phyloP scores from a whole-genome alignment of 768 basidiomycete species.

The Agrocybe chaxingu region DNA sequence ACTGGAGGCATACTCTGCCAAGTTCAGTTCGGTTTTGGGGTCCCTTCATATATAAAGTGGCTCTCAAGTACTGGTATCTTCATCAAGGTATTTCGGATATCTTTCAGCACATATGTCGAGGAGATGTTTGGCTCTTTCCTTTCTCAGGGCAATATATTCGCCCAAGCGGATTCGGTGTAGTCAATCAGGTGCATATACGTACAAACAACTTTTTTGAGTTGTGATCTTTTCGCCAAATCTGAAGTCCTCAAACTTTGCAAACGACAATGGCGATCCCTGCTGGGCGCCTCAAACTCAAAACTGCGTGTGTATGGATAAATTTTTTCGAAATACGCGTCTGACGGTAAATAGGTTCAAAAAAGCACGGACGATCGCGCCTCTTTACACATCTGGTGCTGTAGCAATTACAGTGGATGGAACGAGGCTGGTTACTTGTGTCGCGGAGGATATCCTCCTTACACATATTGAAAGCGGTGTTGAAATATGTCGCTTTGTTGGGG shows the following conservation, averaged over 20 bases:
- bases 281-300: slow-evolving; percentile 51
- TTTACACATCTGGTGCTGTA: slow-evolving; percentile 89
- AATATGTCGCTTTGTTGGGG: slow-evolving; percentile 81
- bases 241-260: neutral
- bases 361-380: slow-evolving; percentile 64
- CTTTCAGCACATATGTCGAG: too few relatives aligned
- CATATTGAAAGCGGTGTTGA: slow-evolving; percentile 70
- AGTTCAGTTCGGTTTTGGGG: too few relatives aligned
- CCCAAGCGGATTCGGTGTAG: neutral
- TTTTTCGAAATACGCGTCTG: neutral
- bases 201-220: slow-evolving; percentile 20
- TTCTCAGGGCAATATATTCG: neutral
- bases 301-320: slow-evolving; percentile 40
- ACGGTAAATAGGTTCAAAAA: slow-evolving; percentile 64
- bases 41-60: too few relatives aligned
- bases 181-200: slow-evolving; percentile 9
- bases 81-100: too few relatives aligned
- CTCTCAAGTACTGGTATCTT: too few relatives aligned
- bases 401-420: slow-evolving; percentile 75
- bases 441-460: slow-evolving; percentile 81
- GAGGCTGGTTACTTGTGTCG: slow-evolving; percentile 82
- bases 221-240: slow-evolving; percentile 4
- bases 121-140: too few relatives aligned
- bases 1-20: too few relatives aligned
- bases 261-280: slow-evolving; percentile 30